These are phyloP conservation scores for Lactarius evosmus DNA, from an alignment of 768 basidiomycete genomes.

Conservation along the genomic window DNA sequence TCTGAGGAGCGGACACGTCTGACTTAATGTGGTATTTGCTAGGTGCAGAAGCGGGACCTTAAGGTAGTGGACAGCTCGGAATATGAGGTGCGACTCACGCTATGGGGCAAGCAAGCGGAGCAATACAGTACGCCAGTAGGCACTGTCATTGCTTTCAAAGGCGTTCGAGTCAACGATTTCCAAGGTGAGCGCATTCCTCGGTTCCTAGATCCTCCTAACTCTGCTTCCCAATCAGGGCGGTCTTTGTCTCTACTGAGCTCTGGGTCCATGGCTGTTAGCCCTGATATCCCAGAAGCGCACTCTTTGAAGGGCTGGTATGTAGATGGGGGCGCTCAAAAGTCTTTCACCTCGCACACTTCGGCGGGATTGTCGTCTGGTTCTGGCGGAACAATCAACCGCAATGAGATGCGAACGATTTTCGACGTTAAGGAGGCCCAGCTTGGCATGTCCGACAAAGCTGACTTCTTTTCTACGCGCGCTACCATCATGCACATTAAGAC, in stretches of 20 bases:
- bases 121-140: constrained; percentile 55
- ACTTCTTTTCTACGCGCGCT: constrained; percentile 77
- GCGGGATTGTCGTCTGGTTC: constrained; percentile 39
- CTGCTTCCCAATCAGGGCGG: constrained; percentile 49
- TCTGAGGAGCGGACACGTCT: background rate
- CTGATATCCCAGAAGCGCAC: constrained; percentile 90
- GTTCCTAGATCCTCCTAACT: constrained; percentile 22
- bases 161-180: constrained; percentile 90
- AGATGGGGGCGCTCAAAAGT: constrained; percentile 52
- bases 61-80: constrained; percentile 81
- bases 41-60: constrained; percentile 89
- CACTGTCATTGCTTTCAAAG: constrained; percentile 89
- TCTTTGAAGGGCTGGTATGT: constrained; percentile 91
- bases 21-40: constrained; percentile 5
- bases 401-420: constrained; percentile 66
- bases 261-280: constrained; percentile 79
- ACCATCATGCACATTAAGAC: constrained; percentile 85
- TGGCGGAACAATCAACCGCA: constrained; percentile 55
- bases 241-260: constrained; percentile 80
- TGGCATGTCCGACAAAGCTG: constrained; percentile 71
- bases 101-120: constrained; percentile 97
- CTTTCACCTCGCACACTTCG: constrained; percentile 72
- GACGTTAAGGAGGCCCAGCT: constrained; percentile 78
- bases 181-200: constrained; percentile 49
- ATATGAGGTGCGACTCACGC: constrained; percentile 75